These are phyloP conservation scores for Elsinoe australis DNA, from an alignment of 2,329 filamentous ascomycete genomes.

Conservation along the genomic window DNA sequence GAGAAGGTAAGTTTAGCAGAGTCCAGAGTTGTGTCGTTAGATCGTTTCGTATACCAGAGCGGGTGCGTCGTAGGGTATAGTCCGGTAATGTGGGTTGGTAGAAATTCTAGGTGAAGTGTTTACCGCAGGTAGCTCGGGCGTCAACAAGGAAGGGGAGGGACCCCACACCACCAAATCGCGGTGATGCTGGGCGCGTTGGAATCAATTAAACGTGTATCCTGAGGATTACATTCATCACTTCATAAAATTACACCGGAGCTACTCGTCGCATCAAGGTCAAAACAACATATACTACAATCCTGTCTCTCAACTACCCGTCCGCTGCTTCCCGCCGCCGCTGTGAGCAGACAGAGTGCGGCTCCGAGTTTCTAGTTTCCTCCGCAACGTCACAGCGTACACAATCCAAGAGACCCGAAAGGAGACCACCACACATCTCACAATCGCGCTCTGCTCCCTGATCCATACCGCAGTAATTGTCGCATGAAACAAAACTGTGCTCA, in stretches of 20 bases:
- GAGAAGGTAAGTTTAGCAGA: too few species aligned
- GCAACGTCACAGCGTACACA: conserved; percentile 7
- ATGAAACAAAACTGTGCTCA: background rate
- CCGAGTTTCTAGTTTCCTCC: too few species aligned
- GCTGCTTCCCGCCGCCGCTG: too few species aligned
- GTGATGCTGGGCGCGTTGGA: background rate
- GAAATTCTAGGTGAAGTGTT: background rate
- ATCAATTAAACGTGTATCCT: conserved; percentile 13
- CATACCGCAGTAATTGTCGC: background rate
- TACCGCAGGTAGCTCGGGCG: background rate
- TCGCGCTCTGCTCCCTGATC: background rate
- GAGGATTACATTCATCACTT: too few species aligned
- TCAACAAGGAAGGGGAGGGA: background rate
- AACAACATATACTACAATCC: background rate
- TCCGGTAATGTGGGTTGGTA: background rate
- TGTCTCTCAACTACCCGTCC: background rate
- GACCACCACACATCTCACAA: background rate
- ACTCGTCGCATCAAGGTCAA: background rate
- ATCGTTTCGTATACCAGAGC: too few species aligned
- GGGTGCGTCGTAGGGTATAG: background rate
- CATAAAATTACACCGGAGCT: background rate
- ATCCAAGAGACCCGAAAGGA: background rate
- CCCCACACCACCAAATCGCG: background rate
- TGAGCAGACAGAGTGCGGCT: too few species aligned
- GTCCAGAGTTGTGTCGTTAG: too few species aligned